phyloP scores from a whole-genome alignment of 2,329 filamentous ascomycete genomes.

The Cladosporium sp. region DNA sequence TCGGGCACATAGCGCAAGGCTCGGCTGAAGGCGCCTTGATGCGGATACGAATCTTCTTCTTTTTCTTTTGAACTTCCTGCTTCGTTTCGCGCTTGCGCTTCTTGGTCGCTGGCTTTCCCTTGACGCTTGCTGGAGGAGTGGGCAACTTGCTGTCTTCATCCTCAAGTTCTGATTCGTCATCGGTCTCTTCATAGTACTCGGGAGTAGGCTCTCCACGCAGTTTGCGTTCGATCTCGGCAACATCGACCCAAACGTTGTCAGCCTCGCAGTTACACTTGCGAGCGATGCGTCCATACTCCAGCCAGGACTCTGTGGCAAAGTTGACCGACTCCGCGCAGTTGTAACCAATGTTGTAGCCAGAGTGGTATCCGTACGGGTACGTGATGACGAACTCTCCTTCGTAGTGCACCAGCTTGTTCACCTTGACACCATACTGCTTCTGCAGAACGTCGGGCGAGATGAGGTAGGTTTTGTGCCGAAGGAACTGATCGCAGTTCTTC shows the following conservation, averaged over 20 bases:
- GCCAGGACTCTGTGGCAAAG: conserved; percentile 91
- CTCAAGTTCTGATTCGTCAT: conserved; percentile 56
- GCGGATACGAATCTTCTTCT: conserved; percentile 73
- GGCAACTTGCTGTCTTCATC: conserved; percentile 60
- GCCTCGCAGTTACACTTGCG: conserved; percentile 96
- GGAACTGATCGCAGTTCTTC: conserved; percentile 92
- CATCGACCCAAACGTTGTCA: conserved; percentile 98
- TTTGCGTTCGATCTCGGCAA: conserved; percentile 92
- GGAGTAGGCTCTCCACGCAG: conserved; percentile 76
- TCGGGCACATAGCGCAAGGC: conserved; percentile 88
- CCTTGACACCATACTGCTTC: conserved; percentile 87
- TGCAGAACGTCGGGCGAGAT: conserved; percentile 86
- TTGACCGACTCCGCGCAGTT: conserved; percentile 99
- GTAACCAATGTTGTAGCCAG: conserved; percentile 95
- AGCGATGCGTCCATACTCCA: conserved; percentile 89
- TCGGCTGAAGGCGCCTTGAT: conserved; percentile 67
- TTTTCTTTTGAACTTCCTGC: conserved; percentile 52
- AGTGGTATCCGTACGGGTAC: conserved; percentile 97
- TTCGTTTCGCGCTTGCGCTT: conserved; percentile 65
- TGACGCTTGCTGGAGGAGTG: conserved; percentile 71
- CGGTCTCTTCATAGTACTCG: conserved; percentile 75
- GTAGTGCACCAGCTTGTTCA: conserved; percentile 92
- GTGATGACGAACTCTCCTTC: conserved; percentile 98
- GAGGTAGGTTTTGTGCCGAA: conserved; percentile 94
- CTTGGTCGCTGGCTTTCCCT: conserved; percentile 51